Evolutionary conservation across 2,329 filamentous ascomycete genomes (phyloP), one percentile per base, ranked within the genome.

Genomic region (Mycocentrospora acerina): DNA sequence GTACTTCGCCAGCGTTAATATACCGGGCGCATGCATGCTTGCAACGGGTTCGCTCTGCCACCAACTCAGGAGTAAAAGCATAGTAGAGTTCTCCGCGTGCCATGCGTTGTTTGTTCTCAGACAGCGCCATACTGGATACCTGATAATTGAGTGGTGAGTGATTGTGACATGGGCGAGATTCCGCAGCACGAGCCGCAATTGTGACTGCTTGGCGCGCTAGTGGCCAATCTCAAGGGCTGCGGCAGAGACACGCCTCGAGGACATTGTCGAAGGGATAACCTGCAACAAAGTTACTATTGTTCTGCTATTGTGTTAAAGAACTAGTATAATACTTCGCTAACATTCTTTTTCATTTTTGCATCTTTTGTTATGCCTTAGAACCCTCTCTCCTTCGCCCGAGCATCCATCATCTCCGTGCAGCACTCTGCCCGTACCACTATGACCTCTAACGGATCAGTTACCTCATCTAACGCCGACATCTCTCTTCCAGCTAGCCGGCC

Each of bases 11-110:
- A 1, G 79, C 76, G 32, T 71, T 73, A 65, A 89, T 90, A 70
- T 82, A 89, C 16, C 72, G 73, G 15, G 74, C 64, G 53, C 77
- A 81, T 0, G 86, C 85, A 22, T 71, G 65, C 28, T 74, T 74
- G 63, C 84, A 88, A 11, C 81, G 75, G n/a, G 71, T 69, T 13
- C 88, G 79, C 26, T 77, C 82, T 1, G 76, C 80, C 2, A 79
- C 67, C 4, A 93, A 80, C 24, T 85, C 78, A 0, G 86, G 83
- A 1, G 80, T 79, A 58, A 90, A 90, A 28, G 85, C 81, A 53
- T 82, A 78, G 65, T 89, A 90, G 9, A 91, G 75, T 61, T 91
- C 82, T 32, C 85, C 85, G 11, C 74, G 71, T 32, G 71, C 66
- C 83, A 88, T 88, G 30, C 59, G 62, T 29, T 57, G 51, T 47